These are phyloP conservation scores for Jasminum sambac DNA, from an alignment of 257 asterid genomes.

Conservation along the genomic window DNA sequence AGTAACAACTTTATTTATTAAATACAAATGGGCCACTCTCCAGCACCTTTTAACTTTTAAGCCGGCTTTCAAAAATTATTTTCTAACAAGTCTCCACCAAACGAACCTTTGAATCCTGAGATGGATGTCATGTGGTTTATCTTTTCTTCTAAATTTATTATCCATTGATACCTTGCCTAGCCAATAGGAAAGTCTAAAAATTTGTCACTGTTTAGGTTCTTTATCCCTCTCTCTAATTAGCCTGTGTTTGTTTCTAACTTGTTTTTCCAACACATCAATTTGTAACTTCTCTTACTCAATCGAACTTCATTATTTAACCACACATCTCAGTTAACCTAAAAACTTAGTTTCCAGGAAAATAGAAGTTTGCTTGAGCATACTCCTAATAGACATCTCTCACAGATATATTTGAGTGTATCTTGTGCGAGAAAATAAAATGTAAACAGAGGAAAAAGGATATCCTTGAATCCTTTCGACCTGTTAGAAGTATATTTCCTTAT, in stretches of 20 bases:
- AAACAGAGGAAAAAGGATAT: not conserved
- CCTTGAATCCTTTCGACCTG: not conserved
- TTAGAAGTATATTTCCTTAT: not conserved
- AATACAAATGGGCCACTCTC: too few species aligned
- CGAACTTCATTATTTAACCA: too few species aligned
- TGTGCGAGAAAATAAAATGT: not conserved
- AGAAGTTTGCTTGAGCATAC: too few species aligned
- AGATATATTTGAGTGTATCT: not conserved
- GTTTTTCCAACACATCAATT: too few species aligned
- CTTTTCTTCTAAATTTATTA: not conserved
- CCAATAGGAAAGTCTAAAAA: not conserved
- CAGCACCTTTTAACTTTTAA: too few species aligned
- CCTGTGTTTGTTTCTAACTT: too few species aligned
- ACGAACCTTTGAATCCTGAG: not conserved
- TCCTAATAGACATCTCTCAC: not conserved
- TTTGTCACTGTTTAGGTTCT: not conserved
- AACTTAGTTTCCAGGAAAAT: too few species aligned
- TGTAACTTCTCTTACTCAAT: too few species aligned
- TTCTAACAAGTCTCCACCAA: too few species aligned
- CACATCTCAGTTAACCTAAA: too few species aligned
- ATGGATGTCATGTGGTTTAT: not conserved
- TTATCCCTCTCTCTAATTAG: not conserved
- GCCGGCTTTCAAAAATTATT: too few species aligned
- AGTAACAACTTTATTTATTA: too few species aligned
- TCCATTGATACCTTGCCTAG: not conserved